Conservation (phyloP, 768 basidiomycete genomes). For the Butyriboletus loyo region DNA sequence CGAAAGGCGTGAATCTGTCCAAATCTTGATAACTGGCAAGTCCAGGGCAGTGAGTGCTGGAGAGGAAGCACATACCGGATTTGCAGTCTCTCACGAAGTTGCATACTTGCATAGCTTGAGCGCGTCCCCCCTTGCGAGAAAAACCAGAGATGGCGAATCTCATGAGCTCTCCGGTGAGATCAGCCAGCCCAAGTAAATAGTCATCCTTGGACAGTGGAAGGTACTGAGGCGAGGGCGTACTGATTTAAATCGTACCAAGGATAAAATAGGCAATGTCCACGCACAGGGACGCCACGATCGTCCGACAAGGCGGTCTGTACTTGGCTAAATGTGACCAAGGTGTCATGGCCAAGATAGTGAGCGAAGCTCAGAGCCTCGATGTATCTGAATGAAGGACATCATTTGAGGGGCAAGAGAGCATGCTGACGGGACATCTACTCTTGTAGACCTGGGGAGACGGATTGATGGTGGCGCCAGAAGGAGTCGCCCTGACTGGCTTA, state of each 20-base stretch:
- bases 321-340: conserved; percentile 63
- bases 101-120: conserved; percentile 61
- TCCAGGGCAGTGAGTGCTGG: neutral
- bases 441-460: conserved; percentile 79
- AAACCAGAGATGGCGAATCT: conserved; percentile 87
- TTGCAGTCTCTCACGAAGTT: conserved; percentile 72
- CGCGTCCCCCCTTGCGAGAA: conserved; percentile 59
- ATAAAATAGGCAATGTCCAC: conserved; percentile 27
- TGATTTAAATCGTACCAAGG: conserved; percentile 2
- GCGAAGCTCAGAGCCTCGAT: conserved; percentile 91
- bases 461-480: conserved; percentile 77
- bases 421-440: conserved; percentile 41
- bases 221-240: conserved; percentile 46
- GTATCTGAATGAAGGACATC: conserved; percentile 43
- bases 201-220: conserved; percentile 77
- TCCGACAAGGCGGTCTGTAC: conserved; percentile 66
- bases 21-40: conserved; percentile 51
- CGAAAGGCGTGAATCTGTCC: conserved; percentile 67
- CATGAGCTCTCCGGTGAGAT: conserved; percentile 97
- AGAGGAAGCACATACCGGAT: conserved; percentile 45
- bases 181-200: conserved; percentile 89
- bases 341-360: conserved; percentile 71
- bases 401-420: conserved; percentile 9
- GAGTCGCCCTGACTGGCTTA: conserved; percentile 57
- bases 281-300: conserved; percentile 59